Evolutionary conservation across 2,329 filamentous ascomycete species (phyloP).

Genomic region (Thelonectria discophora): DNA sequence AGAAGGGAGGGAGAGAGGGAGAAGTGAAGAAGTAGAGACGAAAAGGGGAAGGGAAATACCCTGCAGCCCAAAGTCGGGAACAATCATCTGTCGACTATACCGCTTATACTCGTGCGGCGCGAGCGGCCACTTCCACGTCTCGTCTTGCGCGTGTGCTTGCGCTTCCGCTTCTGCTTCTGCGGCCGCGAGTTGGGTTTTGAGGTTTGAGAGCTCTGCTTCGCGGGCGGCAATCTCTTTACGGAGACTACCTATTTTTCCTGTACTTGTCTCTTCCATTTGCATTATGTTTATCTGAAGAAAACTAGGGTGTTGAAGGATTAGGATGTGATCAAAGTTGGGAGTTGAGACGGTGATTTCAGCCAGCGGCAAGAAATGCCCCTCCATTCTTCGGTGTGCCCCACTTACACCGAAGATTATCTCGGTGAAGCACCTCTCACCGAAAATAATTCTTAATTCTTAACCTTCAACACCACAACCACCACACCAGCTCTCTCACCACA

Average conservation of each 20-base stretch:
- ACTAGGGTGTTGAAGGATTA: too few species aligned
- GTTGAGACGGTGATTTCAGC: not conserved
- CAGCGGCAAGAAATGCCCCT: conserved; percentile 30
- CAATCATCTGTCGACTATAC: conserved; percentile 91
- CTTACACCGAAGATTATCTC: conserved; percentile 15
- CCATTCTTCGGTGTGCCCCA: conserved; percentile 39
- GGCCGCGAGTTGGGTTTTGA: conserved; percentile 56
- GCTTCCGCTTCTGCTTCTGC: too few species aligned
- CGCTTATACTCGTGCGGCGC: conserved; percentile 78
- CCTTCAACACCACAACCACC: not conserved
- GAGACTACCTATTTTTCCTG: conserved; percentile 55
- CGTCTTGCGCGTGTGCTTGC: conserved; percentile 21
- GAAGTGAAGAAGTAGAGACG: conserved; percentile 1
- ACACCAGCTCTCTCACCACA: not conserved
- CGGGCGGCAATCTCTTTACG: conserved; percentile 56
- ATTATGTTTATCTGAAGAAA: too few species aligned
- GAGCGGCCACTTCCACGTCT: conserved; percentile 71
- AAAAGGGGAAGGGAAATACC: conserved; percentile 56
- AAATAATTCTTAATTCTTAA: conserved; percentile 36
- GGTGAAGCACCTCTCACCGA: conserved; percentile 38
- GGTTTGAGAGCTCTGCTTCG: conserved; percentile 57
- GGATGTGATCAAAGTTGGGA: too few species aligned
- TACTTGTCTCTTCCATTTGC: conserved; percentile 29
- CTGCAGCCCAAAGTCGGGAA: conserved; percentile 80
- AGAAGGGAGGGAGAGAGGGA: too few species aligned